Conservation (phyloP, 1,284 basidiomycete genomes). For the Ustilago esculenta region DNA sequence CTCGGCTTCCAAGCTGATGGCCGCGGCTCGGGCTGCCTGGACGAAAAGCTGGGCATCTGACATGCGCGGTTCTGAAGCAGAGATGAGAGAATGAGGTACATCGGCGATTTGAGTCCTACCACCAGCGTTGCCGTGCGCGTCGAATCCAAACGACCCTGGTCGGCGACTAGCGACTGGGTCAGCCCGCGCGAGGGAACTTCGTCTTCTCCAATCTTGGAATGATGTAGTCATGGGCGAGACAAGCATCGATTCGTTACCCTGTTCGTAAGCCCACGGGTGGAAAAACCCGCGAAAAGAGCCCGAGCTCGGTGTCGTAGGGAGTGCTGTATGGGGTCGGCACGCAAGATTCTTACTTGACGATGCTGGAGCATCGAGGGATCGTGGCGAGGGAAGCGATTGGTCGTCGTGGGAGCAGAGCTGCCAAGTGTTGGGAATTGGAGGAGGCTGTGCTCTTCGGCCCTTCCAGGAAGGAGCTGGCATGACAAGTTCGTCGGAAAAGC, state of each 20-base stretch:
- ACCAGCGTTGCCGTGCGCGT: neutral
- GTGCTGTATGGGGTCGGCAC: constrained; percentile 20
- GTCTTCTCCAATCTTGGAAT: constrained; percentile 29
- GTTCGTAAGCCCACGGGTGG: constrained; percentile 37
- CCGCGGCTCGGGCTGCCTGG: constrained; percentile 19
- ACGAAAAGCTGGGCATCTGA: constrained; percentile 25
- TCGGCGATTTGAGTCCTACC: neutral
- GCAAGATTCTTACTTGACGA: neutral
- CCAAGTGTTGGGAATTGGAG: constrained; percentile 41
- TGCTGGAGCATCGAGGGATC: constrained; percentile 15
- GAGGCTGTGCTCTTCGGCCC: constrained; percentile 15
- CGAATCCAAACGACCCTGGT: constrained; percentile 13
- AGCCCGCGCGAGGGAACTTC: constrained; percentile 23
- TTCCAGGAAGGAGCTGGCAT: constrained; percentile 38
- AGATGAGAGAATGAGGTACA: neutral
- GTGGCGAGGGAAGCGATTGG: constrained; percentile 39
- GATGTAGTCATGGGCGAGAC: constrained; percentile 33
- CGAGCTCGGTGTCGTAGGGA: constrained; percentile 34
- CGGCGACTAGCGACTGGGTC: constrained; percentile 8
- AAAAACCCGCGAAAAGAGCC: constrained; percentile 38
- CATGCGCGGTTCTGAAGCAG: neutral
- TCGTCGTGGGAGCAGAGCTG: constrained; percentile 38
- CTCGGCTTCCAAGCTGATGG: constrained; percentile 9
- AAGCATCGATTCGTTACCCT: constrained; percentile 35
- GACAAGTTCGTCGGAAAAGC: neutral